Evolutionary conservation across 257 asterid species (phyloP), one percentile per base, ranked within the genome.

Genomic region (Rauvolfia tetraphylla): DNA sequence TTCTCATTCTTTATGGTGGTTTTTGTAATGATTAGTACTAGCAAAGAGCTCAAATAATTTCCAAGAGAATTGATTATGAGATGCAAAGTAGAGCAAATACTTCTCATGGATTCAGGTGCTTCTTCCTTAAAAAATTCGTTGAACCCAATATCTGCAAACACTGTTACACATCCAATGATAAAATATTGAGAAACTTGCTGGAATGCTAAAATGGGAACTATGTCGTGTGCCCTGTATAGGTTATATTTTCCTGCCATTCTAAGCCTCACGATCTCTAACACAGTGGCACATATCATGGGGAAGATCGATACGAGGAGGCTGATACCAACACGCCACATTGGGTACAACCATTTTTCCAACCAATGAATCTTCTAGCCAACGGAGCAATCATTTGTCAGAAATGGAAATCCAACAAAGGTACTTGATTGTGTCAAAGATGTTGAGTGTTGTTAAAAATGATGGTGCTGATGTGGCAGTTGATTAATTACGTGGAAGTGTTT

Each of bases 41-140:
- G 49, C 49, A 80, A 51, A 12, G 83, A 59, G 48, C 83, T 75
- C 74, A 80, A 59, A 22, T 80, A 80, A 49, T 54, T 69, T 25
- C 80, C 83, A 22, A 80, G 77, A 11, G 83, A 77, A 18, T 44
- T 22, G 2, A 77, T 80, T 5, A 74, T 80, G 11, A 80, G 67
- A 38, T 80, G 75, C 3, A 80, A 70, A 18, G 83, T 80, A 13
- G 83, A 39, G 62, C 75, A 75, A 34, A 80, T 58, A 36, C 83
- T 80, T 36, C 80, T 63, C 83, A 80, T 80, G 36, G 83, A 71
- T 75, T 80, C 83, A 51, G 83, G 83, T 7, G 80, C 80, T 68
- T 76, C 66, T 34, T 76, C 75, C 6, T 76, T 66, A 68, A 68
- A 76, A 44, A 76, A 76, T 34, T 76, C 80, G 15, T 66, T 22